Conservation (phyloP, 2,329 filamentous ascomycete species). For the Xylariomycetidae sp. region DNA sequence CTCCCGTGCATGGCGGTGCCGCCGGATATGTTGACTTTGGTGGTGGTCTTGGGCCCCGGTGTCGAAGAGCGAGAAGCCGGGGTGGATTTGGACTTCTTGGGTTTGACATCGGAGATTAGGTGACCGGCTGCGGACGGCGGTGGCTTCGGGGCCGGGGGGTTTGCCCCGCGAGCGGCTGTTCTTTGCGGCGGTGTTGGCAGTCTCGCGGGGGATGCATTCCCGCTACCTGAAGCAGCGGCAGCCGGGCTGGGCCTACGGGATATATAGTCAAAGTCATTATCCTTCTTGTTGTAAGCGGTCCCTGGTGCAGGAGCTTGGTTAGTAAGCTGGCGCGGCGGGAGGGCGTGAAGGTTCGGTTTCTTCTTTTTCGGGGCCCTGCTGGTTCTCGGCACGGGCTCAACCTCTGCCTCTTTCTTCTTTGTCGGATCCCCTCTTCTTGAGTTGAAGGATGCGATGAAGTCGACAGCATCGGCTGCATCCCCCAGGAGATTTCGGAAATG, state of each 20-base stretch:
- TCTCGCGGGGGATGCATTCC: constrained; percentile 34
- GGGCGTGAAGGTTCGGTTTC: constrained; percentile 58
- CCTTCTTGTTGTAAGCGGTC: constrained; percentile 69
- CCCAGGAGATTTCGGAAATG: constrained; percentile 87
- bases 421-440: constrained; percentile 48
- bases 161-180: constrained; percentile 21
- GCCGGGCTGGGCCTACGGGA: constrained; percentile 41
- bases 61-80: constrained; percentile 49
- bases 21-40: constrained; percentile 67
- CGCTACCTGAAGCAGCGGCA: constrained; percentile 26
- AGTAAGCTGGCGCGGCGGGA: constrained; percentile 59
- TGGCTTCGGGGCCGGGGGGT: constrained; percentile 42
- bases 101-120: constrained; percentile 74
- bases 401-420: background rate
- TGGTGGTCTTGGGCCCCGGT: constrained; percentile 46
- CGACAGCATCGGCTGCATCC: constrained; percentile 70
- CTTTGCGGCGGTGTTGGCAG: constrained; percentile 32
- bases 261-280: constrained; percentile 69
- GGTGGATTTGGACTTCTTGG: constrained; percentile 50
- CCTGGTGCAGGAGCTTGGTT: constrained; percentile 61
- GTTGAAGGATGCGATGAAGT: constrained; percentile 81
- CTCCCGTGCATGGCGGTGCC: constrained; percentile 79
- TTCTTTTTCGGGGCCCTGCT: constrained; percentile 49
- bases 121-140: constrained; percentile 70
- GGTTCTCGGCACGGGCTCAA: constrained; percentile 44